These are phyloP conservation scores for Wolfiporia cocos DNA, from an alignment of 1,284 basidiomycete species.

Conservation along the genomic window DNA sequence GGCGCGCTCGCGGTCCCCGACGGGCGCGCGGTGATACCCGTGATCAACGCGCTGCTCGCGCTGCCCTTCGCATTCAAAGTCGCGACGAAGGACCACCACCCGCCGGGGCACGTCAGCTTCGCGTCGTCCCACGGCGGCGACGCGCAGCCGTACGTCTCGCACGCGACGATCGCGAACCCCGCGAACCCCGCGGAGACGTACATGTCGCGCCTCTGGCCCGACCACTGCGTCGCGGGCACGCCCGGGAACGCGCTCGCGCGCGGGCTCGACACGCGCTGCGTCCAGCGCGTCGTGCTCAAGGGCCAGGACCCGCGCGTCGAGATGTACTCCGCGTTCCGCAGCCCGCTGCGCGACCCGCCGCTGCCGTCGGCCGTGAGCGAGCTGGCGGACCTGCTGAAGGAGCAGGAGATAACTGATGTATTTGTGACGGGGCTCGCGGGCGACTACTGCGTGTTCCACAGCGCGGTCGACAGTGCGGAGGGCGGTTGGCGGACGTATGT, in stretches of 20 bases:
- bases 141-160: slow-evolving; percentile 36
- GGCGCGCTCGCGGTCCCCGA: slow-evolving; percentile 48
- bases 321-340: slow-evolving; percentile 45
- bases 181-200: slow-evolving; percentile 27
- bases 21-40: slow-evolving; percentile 39
- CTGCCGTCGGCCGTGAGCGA: slow-evolving; percentile 26
- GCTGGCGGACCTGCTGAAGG: slow-evolving; percentile 29
- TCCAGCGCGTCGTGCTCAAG: slow-evolving; percentile 29
- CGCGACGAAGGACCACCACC: slow-evolving; percentile 50
- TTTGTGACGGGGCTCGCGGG: slow-evolving; percentile 55
- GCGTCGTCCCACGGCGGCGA: slow-evolving; percentile 40
- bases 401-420: slow-evolving; percentile 33
- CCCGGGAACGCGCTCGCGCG: slow-evolving; percentile 36
- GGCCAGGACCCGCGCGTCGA: slow-evolving; percentile 36
- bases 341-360: slow-evolving; percentile 29
- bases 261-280: slow-evolving; percentile 26
- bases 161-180: slow-evolving; percentile 31
- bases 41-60: slow-evolving; percentile 39
- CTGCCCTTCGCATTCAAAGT: slow-evolving; percentile 34
- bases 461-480: slow-evolving; percentile 37
- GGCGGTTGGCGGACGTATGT: slow-evolving; percentile 36
- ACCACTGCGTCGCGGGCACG: slow-evolving; percentile 46
- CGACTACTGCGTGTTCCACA: slow-evolving; percentile 50
- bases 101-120: slow-evolving; percentile 56
- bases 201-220: slow-evolving; percentile 52